Evolutionary conservation across 768 basidiomycete species (phyloP), one percentile per base, ranked within the genome.

Genomic region (Tulasnella sp.): DNA sequence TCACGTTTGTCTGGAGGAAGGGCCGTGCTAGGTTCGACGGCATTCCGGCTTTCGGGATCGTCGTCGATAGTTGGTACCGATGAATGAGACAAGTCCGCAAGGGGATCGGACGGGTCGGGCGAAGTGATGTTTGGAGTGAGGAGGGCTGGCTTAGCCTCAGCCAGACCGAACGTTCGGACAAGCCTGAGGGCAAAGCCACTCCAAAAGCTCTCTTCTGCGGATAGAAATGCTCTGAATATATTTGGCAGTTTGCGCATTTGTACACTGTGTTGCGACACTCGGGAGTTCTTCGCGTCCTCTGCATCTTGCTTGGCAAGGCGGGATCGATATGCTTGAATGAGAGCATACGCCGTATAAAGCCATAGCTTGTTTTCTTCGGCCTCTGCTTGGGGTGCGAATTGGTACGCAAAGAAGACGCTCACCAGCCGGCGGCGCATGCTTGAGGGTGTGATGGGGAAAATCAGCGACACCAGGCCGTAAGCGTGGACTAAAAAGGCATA

Each of bases 201-300:
- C 92, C 96, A 99, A 84, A 97, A 98, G 81, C 91, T 92, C 83
- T 96, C 94, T 83, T 99, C 97, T 42, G 92, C 91, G 0, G 91
- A 88, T 18, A 99, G 89, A 83, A 96, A 98, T 81, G 95, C 91
- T 46, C 93, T 88, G 86, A 99, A 99, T 57, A 94, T 90, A 70
- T 94, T 92, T 20, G 95, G 84, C 39, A 95, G 88, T 83, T 94
- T 97, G 81, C 95, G 91, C 80, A 94, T 86, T 82, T 97, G 96
- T 69, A 95, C 93, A 9, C 88, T 32, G 13, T 57, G 79, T 13
- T 51, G 44, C 23, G 55, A 48, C 20, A 55, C 13, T n/a, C 42
- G 10, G 29, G 70, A 46, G 35, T 23, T 46, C 29, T 75, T 73
- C 20, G 80, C 76, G 69, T 82, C 79, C 9, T 76, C 87, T 51